Conservation (phyloP, 805 yeast genomes). For the Candida saitoana region DNA sequence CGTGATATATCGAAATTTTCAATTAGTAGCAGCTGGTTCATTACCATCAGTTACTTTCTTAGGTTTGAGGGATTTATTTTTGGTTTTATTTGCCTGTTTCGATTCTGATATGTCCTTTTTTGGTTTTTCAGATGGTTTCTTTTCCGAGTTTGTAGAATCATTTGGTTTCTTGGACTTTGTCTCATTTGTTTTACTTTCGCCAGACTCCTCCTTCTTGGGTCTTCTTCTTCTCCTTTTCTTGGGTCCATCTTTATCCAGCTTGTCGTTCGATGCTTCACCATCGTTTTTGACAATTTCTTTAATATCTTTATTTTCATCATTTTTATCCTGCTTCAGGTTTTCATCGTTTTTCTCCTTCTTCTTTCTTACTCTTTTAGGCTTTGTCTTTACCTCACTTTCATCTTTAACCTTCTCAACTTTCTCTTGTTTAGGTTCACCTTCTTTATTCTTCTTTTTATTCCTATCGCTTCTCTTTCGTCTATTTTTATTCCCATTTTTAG, state of each 20-base stretch:
- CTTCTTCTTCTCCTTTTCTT: slow-evolving; percentile 3
- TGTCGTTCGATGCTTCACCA: not conserved
- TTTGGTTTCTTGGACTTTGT: not conserved
- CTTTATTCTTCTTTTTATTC: not conserved
- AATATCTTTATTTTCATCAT: not conserved
- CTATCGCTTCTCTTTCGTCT: not conserved
- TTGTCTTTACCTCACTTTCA: not conserved
- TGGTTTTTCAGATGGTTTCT: not conserved
- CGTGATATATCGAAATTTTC: no score
- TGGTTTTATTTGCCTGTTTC: not conserved
- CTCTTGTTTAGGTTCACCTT: not conserved
- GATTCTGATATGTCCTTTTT: not conserved
- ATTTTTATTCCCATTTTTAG: slow-evolving; percentile 3
- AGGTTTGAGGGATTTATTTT: not conserved
- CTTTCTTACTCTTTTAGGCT: not conserved
- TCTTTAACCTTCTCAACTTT: not conserved
- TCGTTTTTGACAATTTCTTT: not conserved
- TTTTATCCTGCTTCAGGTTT: not conserved
- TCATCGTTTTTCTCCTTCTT: not conserved
- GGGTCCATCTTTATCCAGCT: not conserved
- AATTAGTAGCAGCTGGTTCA: not conserved
- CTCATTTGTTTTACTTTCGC: not conserved
- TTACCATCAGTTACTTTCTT: not conserved
- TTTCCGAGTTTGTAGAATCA: not conserved
- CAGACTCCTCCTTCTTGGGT: slow-evolving; percentile 1